Evolutionary conservation across 306 rosid genomes (phyloP), one percentile per base, ranked within the genome.

Genomic region (Senna tora): DNA sequence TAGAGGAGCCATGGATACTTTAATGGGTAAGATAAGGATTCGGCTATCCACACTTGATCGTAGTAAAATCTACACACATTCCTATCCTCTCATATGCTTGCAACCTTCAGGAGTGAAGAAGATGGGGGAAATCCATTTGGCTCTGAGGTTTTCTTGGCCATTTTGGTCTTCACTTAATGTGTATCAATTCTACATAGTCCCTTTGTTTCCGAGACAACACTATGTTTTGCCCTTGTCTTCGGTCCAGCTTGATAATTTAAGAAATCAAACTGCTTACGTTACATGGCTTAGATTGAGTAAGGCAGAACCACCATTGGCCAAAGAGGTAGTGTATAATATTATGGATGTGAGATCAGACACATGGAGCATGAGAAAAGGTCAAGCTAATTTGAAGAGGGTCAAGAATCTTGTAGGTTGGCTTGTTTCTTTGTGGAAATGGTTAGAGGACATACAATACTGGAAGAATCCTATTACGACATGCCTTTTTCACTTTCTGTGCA

Each of bases 101-200:
- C 82, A 76, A 7, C 80, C 82, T 14, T 62, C 66, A 1, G 86
- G 88, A 14, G 56, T 84, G 47, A 81, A 67, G 52, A 84, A 74
- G 69, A 81, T 87, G 85, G 91, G 88, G 12, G 88, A 84, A 20
- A 51, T 87, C 41, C 87, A 79, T 46, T 67, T 87, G 70, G 88
- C 86, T 49, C 65, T 87, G 41, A 87, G 83, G 50, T 79, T 87
- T 50, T 79, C 85, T 71, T 74, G 83, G 45, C 54, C 81, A 11
- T 49, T 56, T 46, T 2, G 6, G 36, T 80, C 81, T 52, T 25
- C 76, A 21, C 30, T 77, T 19, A 39, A 51, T 12, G 70, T 56
- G 65, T 53, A 4, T 53, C 67, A 71, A 13, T 46, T 36, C 36
- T 79, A 77, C 45, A 28, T 41, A 0, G 7, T 6, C 9, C 85